Percentiles rank a stretch among this genome's conserved stretches.
Conservation (phyloP, 345 rosid species). For the rapeseed (Brassica napus) region Da-Ae NC_063450.1:50335501-50336000, state of each 20-base stretch:
- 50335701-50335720: constrained; percentile 73
- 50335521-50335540: constrained; percentile 15
- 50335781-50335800: constrained; percentile 71
- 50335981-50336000: neutral
- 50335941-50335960: constrained; percentile 57
- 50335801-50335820: constrained; percentile 67
- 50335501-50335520: constrained; percentile 8
- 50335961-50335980: neutral
- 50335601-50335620: constrained; percentile 56
- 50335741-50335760: constrained; percentile 23
- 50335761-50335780: constrained; percentile 44
- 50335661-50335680: constrained; percentile 84
- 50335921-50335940: constrained; percentile 77
- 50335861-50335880: constrained; percentile 77
- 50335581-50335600: constrained; percentile 29
- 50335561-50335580: neutral
- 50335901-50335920: constrained; percentile 72
- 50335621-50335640: constrained; percentile 75
- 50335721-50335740: constrained; percentile 46
- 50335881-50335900: constrained; percentile 56
- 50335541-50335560: constrained; percentile 25
- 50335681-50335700: constrained; percentile 64
- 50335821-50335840: constrained; percentile 65
- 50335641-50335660: constrained; percentile 74
- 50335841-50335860: constrained; percentile 87